These are phyloP conservation scores for Naganishia vaughanmartiniae DNA, from an alignment of 768 basidiomycete genomes.

Conservation along the genomic window DNA sequence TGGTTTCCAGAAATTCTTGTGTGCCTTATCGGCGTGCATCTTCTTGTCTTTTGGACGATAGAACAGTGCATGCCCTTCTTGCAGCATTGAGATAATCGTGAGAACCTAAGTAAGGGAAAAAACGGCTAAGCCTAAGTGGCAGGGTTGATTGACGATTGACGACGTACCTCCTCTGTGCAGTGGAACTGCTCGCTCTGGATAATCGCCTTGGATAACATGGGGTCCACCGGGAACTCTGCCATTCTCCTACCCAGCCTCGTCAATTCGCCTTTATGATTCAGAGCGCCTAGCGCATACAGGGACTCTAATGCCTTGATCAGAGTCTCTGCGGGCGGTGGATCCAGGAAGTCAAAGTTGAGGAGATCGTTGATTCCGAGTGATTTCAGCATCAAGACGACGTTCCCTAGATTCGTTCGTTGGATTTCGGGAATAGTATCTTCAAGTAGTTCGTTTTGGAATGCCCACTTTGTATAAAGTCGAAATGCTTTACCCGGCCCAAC, in stretches of 20 bases:
- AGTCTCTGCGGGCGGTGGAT: conserved; percentile 95
- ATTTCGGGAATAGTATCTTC: conserved; percentile 98
- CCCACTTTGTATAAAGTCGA: conserved; percentile 98
- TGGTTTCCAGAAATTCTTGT: conserved; percentile 90
- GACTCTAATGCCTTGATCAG: conserved; percentile 91
- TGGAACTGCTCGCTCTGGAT: conserved; percentile 90
- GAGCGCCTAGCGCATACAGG: conserved; percentile 88
- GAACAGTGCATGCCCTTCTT: conserved; percentile 89
- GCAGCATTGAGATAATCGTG: conserved; percentile 95
- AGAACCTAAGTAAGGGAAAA: conserved; percentile 62
- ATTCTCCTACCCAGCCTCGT: conserved; percentile 95
- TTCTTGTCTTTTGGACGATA: conserved; percentile 99
- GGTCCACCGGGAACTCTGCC: conserved; percentile 99
- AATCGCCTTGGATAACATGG: conserved; percentile 93
- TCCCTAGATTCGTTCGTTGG: conserved; percentile 94
- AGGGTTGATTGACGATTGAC: too few species aligned
- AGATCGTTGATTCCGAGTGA: conserved; percentile 97
- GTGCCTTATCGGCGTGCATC: conserved; percentile 92
- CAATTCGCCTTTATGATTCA: conserved; percentile 93
- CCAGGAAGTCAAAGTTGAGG: conserved; percentile 97
- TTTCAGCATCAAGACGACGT: conserved; percentile 91
- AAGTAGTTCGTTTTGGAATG: conserved; percentile 89
- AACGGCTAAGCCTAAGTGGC: background rate
- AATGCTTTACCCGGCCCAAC: conserved; percentile 98
- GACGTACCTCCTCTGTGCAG: conserved; percentile 88